Percentiles rank a stretch among this genome's conserved stretches.
phyloP scores from a whole-genome alignment of 371 early-diverging fungal species.

The Lichtheimia corymbifera region DNA sequence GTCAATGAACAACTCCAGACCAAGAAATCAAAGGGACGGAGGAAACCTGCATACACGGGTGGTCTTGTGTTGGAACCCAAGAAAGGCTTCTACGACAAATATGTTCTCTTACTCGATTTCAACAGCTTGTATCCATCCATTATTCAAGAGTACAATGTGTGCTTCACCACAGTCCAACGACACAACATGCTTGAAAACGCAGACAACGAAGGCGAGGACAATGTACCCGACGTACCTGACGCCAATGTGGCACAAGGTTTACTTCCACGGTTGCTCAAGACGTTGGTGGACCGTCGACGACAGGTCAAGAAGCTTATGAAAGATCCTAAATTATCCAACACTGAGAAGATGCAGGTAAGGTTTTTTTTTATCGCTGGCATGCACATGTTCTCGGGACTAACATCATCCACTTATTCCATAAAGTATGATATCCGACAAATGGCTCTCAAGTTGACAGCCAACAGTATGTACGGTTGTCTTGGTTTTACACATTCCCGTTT shows the following conservation, averaged over 20 bases:
- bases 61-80: conserved; percentile 99
- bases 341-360: conserved; percentile 63
- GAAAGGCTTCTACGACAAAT: conserved; percentile 96
- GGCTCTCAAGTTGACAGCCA: conserved; percentile 99
- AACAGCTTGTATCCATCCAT: conserved; percentile 99
- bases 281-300: conserved; percentile 89
- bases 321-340: conserved; percentile 56
- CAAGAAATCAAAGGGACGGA: conserved; percentile 45
- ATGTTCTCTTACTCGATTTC: conserved; percentile 98
- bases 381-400: no score
- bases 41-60: conserved; percentile 96
- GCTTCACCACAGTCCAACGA: conserved; percentile 96
- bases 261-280: conserved; percentile 89
- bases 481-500: conserved; percentile 97
- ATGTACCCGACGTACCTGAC: conserved; percentile 80
- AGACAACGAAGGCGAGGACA: conserved; percentile 52
- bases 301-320: conserved; percentile 94
- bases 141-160: conserved; percentile 99
- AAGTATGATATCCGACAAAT: conserved; percentile 94
- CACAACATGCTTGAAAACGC: conserved; percentile 17
- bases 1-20: conserved; percentile 39
- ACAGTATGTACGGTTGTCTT: conserved; percentile 99
- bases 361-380: no score
- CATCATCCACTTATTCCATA: not conserved
- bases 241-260: conserved; percentile 71